These are phyloP conservation scores for Aspergillus thermomutatus DNA, from an alignment of 2,329 filamentous ascomycete species.

Conservation along the genomic window DNA sequence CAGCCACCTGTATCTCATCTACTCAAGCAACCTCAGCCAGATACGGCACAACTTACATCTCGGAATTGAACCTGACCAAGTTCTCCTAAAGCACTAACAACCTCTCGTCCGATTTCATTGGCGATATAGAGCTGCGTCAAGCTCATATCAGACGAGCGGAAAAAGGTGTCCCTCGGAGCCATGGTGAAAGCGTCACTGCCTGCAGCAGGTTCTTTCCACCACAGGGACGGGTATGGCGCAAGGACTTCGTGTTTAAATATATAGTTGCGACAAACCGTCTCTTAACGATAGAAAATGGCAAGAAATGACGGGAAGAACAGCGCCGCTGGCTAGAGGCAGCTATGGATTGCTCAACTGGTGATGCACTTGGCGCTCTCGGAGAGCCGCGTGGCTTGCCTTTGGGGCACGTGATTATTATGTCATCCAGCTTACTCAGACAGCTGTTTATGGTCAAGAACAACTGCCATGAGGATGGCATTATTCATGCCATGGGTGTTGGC, in stretches of 20 bases:
- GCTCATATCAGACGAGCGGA: constrained; percentile 99
- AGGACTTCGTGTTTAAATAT: constrained; percentile 1
- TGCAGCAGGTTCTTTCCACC: constrained; percentile 21
- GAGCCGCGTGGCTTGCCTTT: constrained; percentile 19
- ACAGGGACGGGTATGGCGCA: constrained; percentile 7
- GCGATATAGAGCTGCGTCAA: constrained; percentile 99
- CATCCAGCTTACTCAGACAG: not conserved
- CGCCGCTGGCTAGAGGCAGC: constrained; percentile 15
- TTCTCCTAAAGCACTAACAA: constrained; percentile 93
- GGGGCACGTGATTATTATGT: constrained; percentile 14
- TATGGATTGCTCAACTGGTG: constrained; percentile 7
- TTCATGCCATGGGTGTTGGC: not conserved
- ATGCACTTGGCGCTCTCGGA: constrained; percentile 5
- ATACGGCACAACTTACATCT: constrained; percentile 65
- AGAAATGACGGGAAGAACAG: constrained; percentile 5
- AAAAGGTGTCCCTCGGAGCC: constrained; percentile 83
- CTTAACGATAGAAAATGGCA: constrained; percentile 6
- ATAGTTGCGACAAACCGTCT: not conserved
- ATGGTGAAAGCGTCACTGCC: constrained; percentile 42
- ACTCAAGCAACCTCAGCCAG: not conserved
- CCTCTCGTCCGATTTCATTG: constrained; percentile 97
- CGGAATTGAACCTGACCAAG: constrained; percentile 94
- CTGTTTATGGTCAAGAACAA: not conserved
- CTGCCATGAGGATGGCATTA: not conserved
- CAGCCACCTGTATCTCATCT: constrained; percentile 11